Conservation (phyloP, 2,329 filamentous ascomycete species). For the Pseudopithomyces chartarum region DNA sequence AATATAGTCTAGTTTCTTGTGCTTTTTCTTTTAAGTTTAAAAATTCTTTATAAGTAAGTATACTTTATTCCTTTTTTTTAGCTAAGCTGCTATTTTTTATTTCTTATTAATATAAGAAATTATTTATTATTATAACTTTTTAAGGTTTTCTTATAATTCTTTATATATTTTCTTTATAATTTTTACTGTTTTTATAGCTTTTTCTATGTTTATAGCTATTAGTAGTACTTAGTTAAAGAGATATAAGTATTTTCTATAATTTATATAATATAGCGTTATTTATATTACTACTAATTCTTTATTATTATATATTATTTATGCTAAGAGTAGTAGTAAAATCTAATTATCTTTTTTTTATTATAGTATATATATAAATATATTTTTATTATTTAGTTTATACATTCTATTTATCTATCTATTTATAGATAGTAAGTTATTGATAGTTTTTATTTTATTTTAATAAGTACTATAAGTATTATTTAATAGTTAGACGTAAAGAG, state of each 20-base stretch:
- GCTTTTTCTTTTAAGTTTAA: not conserved
- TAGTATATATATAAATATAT: too few species aligned
- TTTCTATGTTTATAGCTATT: not conserved
- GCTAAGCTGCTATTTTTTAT: constrained; percentile 4
- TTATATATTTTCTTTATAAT: not conserved
- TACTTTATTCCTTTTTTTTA: constrained; percentile 7
- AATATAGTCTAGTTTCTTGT: not conserved
- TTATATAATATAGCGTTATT: constrained; percentile 3
- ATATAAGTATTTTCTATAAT: constrained; percentile 2
- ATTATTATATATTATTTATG: constrained; percentile 7
- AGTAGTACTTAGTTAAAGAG: not conserved
- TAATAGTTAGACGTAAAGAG: too few species aligned
- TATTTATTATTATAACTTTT: too few species aligned
- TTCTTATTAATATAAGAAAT: constrained; percentile 8
- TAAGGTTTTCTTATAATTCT: not conserved
- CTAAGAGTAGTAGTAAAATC: not conserved
- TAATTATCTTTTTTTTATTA: too few species aligned
- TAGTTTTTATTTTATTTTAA: too few species aligned
- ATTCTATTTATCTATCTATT: too few species aligned
- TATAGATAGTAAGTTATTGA: not conserved
- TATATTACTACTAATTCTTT: not conserved
- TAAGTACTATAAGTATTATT: too few species aligned
- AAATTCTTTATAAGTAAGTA: constrained; percentile 8
- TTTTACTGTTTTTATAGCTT: not conserved
- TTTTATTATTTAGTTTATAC: too few species aligned